These are phyloP conservation scores for Gentiana straminea DNA, from an alignment of 257 asterid species.

Conservation along the genomic window DNA sequence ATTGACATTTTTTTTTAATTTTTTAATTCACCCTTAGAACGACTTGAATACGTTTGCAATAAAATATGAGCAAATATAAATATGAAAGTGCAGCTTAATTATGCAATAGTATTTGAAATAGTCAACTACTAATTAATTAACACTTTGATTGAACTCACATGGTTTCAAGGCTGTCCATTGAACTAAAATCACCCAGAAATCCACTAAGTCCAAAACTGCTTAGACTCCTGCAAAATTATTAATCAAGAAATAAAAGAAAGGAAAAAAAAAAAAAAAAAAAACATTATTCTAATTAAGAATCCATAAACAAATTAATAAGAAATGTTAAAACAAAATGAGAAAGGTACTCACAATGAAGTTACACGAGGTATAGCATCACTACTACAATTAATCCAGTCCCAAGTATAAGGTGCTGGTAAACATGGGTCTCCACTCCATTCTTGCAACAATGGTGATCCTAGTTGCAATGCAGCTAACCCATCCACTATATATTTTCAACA, in stretches of 20 bases:
- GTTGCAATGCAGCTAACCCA: conserved; percentile 31
- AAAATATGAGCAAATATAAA: too few relatives aligned
- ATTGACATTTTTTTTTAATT: too few relatives aligned
- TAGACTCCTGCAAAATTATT: conserved; percentile 18
- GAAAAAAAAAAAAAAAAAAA: too few relatives aligned
- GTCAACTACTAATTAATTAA: neutral
- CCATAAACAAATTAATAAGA: too few relatives aligned
- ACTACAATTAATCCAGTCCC: conserved; percentile 67
- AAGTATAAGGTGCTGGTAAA: conserved; percentile 48
- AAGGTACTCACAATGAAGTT: conserved; percentile 40
- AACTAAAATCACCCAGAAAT: conserved; percentile 27
- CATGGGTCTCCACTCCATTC: conserved; percentile 68
- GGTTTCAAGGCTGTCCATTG: conserved; percentile 42
- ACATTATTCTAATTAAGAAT: neutral
- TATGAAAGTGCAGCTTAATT: neutral
- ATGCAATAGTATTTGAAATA: neutral
- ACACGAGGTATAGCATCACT: conserved; percentile 43
- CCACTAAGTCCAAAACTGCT: conserved; percentile 23
- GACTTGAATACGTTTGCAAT: too few relatives aligned
- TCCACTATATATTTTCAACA: conserved; percentile 14
- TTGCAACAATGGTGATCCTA: conserved; percentile 20
- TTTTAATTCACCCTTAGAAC: too few relatives aligned
- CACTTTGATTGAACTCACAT: conserved; percentile 26
- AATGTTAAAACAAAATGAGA: neutral
- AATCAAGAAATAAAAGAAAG: neutral